Percentiles rank a stretch among this genome's conserved stretches.
phyloP scores from a whole-genome alignment of 306 rosid genomes.

The Cercis canadensis region DNA sequence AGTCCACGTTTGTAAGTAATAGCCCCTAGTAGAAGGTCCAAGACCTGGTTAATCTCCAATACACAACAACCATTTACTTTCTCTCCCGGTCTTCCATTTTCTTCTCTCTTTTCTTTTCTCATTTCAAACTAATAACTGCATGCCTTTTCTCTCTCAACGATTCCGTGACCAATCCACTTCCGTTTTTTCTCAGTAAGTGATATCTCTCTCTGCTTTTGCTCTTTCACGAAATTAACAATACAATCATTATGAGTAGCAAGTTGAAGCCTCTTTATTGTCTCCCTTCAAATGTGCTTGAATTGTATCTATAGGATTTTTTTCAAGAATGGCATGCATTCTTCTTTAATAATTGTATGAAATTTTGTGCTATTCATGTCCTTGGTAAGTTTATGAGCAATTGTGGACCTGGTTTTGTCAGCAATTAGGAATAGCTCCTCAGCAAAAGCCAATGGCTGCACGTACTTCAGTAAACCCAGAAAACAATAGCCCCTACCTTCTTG shows the following conservation, averaged over 20 bases:
- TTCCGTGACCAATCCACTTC: constrained; percentile 23
- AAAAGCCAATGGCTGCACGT: no score
- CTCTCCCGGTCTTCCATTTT: background rate
- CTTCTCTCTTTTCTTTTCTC: constrained; percentile 17
- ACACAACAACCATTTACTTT: background rate
- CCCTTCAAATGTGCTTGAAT: background rate
- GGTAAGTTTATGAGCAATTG: background rate
- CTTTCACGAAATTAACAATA: background rate
- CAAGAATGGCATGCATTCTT: constrained; percentile 7
- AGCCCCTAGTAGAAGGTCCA: constrained; percentile 29
- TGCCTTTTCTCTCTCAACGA: constrained; percentile 23
- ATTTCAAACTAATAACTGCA: constrained; percentile 32
- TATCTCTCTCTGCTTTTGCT: background rate
- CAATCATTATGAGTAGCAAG: constrained; percentile 13
- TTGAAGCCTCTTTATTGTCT: background rate
- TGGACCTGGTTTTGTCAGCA: background rate
- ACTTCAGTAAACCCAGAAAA: no score
- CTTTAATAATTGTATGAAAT: background rate
- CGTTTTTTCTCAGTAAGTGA: constrained; percentile 30
- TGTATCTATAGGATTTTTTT: background rate
- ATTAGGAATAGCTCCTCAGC: background rate
- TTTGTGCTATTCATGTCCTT: background rate
- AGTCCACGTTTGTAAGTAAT: constrained; percentile 46
- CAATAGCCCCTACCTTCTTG: no score
- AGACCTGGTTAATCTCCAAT: constrained; percentile 38